Percentiles rank a stretch among this genome's conserved stretches.
phyloP scores from a whole-genome alignment of 2,329 filamentous ascomycete species.

The Exophiala sideris region DNA sequence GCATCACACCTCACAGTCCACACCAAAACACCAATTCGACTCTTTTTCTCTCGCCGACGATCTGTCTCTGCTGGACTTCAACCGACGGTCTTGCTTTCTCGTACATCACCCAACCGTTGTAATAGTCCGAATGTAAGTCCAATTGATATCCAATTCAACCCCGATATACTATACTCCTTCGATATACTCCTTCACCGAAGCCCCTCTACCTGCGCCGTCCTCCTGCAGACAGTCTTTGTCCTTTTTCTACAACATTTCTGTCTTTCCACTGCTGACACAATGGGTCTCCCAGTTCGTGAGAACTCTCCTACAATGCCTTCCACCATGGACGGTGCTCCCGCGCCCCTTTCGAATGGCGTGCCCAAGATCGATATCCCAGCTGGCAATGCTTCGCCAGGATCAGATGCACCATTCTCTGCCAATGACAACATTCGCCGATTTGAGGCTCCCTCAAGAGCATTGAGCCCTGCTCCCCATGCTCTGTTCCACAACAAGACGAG shows the following conservation, averaged over 20 bases:
- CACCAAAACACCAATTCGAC: slow-evolving; percentile 9
- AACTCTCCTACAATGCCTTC: slow-evolving; percentile 28
- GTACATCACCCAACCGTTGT: slow-evolving; percentile 13
- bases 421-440: slow-evolving; percentile 99
- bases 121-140: slow-evolving; percentile 17
- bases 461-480: slow-evolving; percentile 84
- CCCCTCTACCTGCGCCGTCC: background rate
- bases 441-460: slow-evolving; percentile 81
- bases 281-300: slow-evolving; percentile 26
- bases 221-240: slow-evolving; percentile 4
- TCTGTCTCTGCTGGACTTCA: slow-evolving; percentile 15
- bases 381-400: slow-evolving; percentile 29
- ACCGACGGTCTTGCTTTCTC: slow-evolving; percentile 8
- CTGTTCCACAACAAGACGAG: slow-evolving; percentile 99
- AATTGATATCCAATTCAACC: slow-evolving; percentile 1
- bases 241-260: slow-evolving; percentile 1
- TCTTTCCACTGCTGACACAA: slow-evolving; percentile 21
- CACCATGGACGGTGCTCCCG: slow-evolving; percentile 54
- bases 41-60: slow-evolving; percentile 9
- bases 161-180: slow-evolving; percentile 1
- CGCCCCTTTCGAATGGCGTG: slow-evolving; percentile 37
- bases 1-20: slow-evolving; percentile 8
- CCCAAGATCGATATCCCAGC: slow-evolving; percentile 53
- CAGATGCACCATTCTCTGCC: slow-evolving; percentile 55
- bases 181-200: slow-evolving; percentile 1